Evolutionary conservation across 2,329 filamentous ascomycete genomes (phyloP), one percentile per base, ranked within the genome.

Genomic region (Acephala macrosclerotiorum): DNA sequence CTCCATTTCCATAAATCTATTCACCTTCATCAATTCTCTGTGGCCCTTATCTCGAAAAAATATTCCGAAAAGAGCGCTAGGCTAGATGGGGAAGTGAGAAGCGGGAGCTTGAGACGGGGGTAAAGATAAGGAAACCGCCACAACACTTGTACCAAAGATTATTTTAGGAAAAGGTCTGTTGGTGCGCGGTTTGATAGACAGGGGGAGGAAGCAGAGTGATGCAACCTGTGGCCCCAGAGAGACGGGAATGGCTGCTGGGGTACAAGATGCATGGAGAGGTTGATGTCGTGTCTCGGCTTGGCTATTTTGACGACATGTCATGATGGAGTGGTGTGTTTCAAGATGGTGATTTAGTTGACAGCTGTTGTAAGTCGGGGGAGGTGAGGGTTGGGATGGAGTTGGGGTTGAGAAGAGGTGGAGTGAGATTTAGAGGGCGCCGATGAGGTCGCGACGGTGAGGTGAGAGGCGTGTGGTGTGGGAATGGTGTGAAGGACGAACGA

Each of bases 81-180:
- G 18, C 51, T 18, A n/a, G 5, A 33, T 20, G 1, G 9, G n/a
- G 58, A 42, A 18, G 35, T 5, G 1, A 2, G n/a, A 6, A 25
- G 38, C 18, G 35, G 40, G 16, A 45, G 38, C 25, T 11, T 11
- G 12, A 18, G 35, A 40, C 35, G 42, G 22, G 58, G 45, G 26
- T 40, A 51, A 20, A 35, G 58, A 60, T 60, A 60, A 60, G 45
- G n/a, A 25, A 26, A 60, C 35, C 42, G 57, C 57, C 55, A 57
- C 55, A 56, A 56, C 5, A 8, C 51, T 5, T 6, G 25, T 56
- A 18, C 51, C 51, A 6, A 3, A 26, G 38, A 14, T n/a, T n/a
- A n/a, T 42, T n/a, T 42, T 16, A 42, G 29, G 29, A 42, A 42
- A 42, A 16, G 12, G 38, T 16, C 12, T 42, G 38, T 14, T 5